Evolutionary conservation across 768 basidiomycete species (phyloP).

Genomic region (Agaricus blazei): DNA sequence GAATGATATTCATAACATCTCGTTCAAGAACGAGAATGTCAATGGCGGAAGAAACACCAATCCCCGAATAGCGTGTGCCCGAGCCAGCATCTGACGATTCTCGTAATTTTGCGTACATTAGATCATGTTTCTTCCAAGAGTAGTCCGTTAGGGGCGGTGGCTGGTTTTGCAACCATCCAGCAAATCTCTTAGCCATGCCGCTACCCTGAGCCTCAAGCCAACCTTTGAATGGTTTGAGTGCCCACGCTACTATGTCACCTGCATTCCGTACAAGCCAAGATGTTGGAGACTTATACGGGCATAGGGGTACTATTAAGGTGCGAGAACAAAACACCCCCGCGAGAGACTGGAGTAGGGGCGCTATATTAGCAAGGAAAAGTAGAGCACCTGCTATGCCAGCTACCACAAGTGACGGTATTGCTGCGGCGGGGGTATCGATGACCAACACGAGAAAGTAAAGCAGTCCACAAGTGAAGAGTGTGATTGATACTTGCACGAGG

Average conservation of each 20-base stretch:
- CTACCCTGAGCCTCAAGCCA: not conserved
- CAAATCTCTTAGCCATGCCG: not conserved
- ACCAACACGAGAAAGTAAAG: not conserved
- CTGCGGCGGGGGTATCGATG: not conserved
- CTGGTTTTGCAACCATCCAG: not conserved
- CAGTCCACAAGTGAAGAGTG: conserved; percentile 5
- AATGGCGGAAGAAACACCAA: too few relatives aligned
- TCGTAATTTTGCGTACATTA: too few relatives aligned
- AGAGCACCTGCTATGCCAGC: not conserved
- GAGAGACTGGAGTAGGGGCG: conserved; percentile 1
- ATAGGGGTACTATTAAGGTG: conserved; percentile 1
- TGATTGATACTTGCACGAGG: conserved; percentile 1
- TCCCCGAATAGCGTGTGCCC: too few relatives aligned
- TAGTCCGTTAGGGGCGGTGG: not conserved
- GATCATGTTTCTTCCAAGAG: not conserved
- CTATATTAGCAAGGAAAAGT: not conserved
- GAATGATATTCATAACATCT: too few relatives aligned
- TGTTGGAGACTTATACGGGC: conserved; percentile 6
- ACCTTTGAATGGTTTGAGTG: not conserved
- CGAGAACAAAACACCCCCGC: not conserved
- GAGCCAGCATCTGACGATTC: too few relatives aligned
- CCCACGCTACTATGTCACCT: not conserved
- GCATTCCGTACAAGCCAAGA: conserved; percentile 4
- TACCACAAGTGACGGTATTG: conserved; percentile 1
- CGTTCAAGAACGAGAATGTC: too few relatives aligned